Conservation (phyloP, 768 basidiomycete genomes). For the Termitomyces sp. region DNA sequence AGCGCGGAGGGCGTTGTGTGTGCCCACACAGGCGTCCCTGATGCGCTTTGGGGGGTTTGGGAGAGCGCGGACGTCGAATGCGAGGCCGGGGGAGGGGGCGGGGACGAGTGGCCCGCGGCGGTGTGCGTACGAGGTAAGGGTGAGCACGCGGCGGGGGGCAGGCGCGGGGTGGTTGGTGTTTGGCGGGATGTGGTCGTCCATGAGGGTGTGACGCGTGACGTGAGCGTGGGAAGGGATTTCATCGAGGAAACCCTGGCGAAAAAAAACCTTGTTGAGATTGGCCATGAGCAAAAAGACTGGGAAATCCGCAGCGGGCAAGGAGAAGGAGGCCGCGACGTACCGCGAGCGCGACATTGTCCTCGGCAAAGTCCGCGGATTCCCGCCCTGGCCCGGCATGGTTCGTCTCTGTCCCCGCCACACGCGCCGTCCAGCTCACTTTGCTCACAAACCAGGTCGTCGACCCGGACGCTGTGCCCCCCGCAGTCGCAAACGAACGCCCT, state of each 20-base stretch:
- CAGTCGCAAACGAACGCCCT: conserved; percentile 69
- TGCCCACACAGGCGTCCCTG: background rate
- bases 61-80: conserved; percentile 9
- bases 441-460: conserved; percentile 64
- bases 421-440: background rate
- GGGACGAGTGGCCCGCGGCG: conserved; percentile 7
- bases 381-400: conserved; percentile 94
- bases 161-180: background rate
- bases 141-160: background rate
- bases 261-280: background rate
- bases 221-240: too few species aligned
- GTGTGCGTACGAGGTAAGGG: conserved; percentile 6
- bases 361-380: conserved; percentile 90
- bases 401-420: conserved; percentile 26
- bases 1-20: background rate
- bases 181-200: background rate
- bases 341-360: conserved; percentile 81
- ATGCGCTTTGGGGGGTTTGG: conserved; percentile 3
- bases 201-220: too few species aligned
- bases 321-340: conserved; percentile 43
- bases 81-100: background rate
- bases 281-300: conserved; percentile 50
- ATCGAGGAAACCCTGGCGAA: background rate
- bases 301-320: background rate
- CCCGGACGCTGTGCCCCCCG: conserved; percentile 54